Base-by-base conservation (phyloP, 306 rosid genomes). In the Begonia peltatifolia region DNA sequence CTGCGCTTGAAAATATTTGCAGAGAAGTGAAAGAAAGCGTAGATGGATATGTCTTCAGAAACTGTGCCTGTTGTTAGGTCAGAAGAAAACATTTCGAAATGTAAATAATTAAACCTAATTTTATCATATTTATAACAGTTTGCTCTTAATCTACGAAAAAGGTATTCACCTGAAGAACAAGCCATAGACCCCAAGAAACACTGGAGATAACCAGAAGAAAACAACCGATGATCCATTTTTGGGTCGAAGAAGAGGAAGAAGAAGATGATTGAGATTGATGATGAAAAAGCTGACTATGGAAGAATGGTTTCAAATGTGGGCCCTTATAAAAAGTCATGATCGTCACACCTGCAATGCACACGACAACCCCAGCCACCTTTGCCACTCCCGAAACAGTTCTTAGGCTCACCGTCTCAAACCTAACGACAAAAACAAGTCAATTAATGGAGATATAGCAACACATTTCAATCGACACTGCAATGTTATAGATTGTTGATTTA, bases 11-110 rank as follows among this genome's bases (percentile, higher is more conserved):
- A 55, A 68, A 60, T 16, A 93, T 79, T 54, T 81, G 96, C 41
- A 77, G 81, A 47, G 84, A 72, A 43, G 90, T 84, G 30, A 88
- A 72, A 10, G 79, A 79, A 63, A 88, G 71, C 76, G 81, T 82
- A 56, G 90, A 74, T 44, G 88, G 96, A 51, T 76, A 88, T 18
- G 42, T 72, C 59, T 84, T 88, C 54, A 84, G 42, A 8, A 84
- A 69, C 55, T 63, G 63, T 35, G 68, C 79, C 96, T 87, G 69
- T 38, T 47, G 18, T 14, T 30, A 30, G 38, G 6, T 30, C 38
- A 30, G 38, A 30, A 30, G 38, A 5, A 30, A 30, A 30, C 38
- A 30, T 30, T 30, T 30, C 38, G 3, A 30, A 30, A 30, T 30
- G 38, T 30, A 30, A 30, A 7, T 30, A 30, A 5, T 30, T 5